phyloP scores from a whole-genome alignment of 306 rosid species.

The Ammopiptanthus mongolicus region DNA sequence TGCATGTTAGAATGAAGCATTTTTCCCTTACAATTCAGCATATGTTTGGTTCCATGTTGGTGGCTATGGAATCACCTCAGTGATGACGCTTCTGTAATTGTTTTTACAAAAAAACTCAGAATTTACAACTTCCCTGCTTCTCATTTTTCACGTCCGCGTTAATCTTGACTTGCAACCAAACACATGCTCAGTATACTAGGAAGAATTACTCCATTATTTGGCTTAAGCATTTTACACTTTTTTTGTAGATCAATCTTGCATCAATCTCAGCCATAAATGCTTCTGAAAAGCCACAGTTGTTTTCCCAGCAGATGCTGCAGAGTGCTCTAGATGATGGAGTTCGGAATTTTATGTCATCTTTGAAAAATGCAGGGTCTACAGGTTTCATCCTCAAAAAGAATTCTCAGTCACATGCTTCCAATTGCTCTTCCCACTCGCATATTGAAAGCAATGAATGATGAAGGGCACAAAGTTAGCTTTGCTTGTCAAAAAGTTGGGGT shows the following conservation, averaged over 20 bases:
- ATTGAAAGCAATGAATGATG: constrained; percentile 16
- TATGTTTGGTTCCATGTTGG: too few relatives aligned
- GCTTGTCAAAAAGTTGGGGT: background rate
- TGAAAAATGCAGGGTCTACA: constrained; percentile 5
- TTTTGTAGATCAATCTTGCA: constrained; percentile 27
- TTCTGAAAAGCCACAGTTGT: constrained; percentile 28
- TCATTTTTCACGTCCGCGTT: too few relatives aligned
- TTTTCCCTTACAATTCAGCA: background rate
- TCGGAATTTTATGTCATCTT: background rate
- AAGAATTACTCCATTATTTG: background rate
- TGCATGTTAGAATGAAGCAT: background rate
- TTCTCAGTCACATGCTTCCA: background rate
- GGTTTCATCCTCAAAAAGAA: constrained; percentile 22
- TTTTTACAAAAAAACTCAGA: too few relatives aligned
- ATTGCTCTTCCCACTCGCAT: background rate
- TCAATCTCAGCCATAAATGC: constrained; percentile 20
- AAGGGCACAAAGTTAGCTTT: background rate
- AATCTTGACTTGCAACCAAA: too few relatives aligned
- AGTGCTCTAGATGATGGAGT: constrained; percentile 15
- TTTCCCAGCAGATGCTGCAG: constrained; percentile 32
- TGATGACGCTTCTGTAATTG: too few relatives aligned
- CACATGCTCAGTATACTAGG: background rate
- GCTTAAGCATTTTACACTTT: background rate
- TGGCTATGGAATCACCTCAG: too few relatives aligned
- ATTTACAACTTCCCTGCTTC: too few relatives aligned